Evolutionary conservation across 768 basidiomycete species (phyloP), one percentile per base, ranked within the genome.

Genomic region (Tremella fuciformis): DNA sequence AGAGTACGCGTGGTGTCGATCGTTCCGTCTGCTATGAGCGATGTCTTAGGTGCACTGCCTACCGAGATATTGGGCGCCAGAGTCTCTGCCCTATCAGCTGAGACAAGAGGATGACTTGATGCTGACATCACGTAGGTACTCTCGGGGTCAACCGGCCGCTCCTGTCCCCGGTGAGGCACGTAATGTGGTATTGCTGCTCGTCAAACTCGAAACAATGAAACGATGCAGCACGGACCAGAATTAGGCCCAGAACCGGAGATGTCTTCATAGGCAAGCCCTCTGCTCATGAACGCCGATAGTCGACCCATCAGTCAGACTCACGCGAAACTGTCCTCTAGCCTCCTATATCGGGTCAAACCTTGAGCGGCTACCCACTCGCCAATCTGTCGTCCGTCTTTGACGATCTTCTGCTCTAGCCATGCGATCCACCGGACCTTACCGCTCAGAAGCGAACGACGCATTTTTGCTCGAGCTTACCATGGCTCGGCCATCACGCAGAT

Each of bases 331-430:
- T 71, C 65, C 49, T 76, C 77, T 44, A 60, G 42, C 16, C 58
- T 40, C 21, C 77, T 53, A 42, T 62, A 76, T 13, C 62, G 52
- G 1, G 67, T 70, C 50, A 96, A 79, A 53, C 88, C 84, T 75
- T 86, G 89, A 0, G 85, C 89, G 13, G 93, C 92, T 71, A 93
- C 89, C 80, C 88, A 96, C 77, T 98, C 94, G 6, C 88, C 88
- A 64, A 98, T 86, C 19, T 66, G 40, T 59, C 86, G 83, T 70
- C 88, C 88, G 50, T 87, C 87, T 58, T 86, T 83, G 9, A 79
- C 75, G 39, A 93, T 80, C 76, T 89, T 88, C 57, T 84, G 78
- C 57, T 97, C 91, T 1, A 99, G 80, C 91, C 91, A 94, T 0
- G 91, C 88, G 58, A 92, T 83, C 85, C 91, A 98, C 4, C 75